Evolutionary conservation across 345 rosid species (phyloP).

Genomic region (Streptanthus diversifolius): DNA sequence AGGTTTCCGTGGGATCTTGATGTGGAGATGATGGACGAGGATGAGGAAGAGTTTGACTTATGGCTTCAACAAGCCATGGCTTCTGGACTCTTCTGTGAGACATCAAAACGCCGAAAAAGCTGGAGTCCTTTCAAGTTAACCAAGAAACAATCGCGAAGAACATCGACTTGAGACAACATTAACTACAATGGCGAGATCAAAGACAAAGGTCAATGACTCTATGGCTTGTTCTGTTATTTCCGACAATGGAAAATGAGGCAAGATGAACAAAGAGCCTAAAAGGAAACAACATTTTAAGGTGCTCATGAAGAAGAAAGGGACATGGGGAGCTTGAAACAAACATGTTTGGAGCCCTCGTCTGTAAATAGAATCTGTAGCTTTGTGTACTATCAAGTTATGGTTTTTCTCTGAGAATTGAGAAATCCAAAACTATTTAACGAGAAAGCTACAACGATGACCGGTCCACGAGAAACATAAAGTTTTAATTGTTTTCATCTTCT

Average conservation of each 20-base stretch:
- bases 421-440: constrained; percentile 4
- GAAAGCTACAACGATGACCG: neutral
- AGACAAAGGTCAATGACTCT: neutral
- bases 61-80: constrained; percentile 93
- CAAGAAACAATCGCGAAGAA: constrained; percentile 83
- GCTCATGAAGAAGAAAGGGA: neutral
- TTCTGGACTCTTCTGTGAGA: constrained; percentile 84
- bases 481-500: neutral
- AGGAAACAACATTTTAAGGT: neutral
- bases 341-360: neutral
- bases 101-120: constrained; percentile 79
- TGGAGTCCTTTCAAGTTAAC: constrained; percentile 90
- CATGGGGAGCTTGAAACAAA: no score
- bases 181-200: constrained; percentile 1
- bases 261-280: neutral
- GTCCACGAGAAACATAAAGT: neutral
- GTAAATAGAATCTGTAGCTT: constrained; percentile 15
- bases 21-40: constrained; percentile 93
- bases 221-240: neutral
- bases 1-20: constrained; percentile 88
- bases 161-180: constrained; percentile 42
- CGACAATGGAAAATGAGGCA: neutral
- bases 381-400: neutral
- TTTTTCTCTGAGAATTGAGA: constrained; percentile 17
- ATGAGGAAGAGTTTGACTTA: constrained; percentile 76